Base-by-base conservation (phyloP, 345 rosid species). In the Reutealis trisperma region DNA sequence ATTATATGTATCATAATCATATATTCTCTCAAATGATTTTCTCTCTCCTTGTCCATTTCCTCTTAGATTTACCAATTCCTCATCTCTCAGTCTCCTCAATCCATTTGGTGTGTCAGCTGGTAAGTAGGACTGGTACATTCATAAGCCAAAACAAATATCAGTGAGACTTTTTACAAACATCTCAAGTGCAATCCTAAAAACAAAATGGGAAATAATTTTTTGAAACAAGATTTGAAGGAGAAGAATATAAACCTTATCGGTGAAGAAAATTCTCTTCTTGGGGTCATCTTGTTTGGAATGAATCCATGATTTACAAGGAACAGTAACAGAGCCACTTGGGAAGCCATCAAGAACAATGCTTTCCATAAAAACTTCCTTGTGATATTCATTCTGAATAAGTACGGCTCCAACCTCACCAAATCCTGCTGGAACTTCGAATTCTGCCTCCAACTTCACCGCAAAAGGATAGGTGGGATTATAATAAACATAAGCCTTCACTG, bases 1-100 rank as follows among this genome's bases (percentile, higher is more conserved):
- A 22, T 82, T 84, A 71, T 84, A 86, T n/a, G 72, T 70, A 65
- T 82, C 87, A 25, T 84, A 86, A 24, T 86, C 87, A 37, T 86
- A 86, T n/a, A 82, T 70, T 59, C 86, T 71, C 14, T 86, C 86
- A 5, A 54, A 58, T 4, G 24, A 27, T 75, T 84, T 68, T 18
- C 85, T 76, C 65, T 82, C 83, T 64, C 86, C 84, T 25, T 72
- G 47, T 30, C 83, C 86, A 49, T 86, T 67, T 37, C 89, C 89
- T 67, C 82, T 75, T 24, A 84, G 21, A 27, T 55, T 15, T 8
- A 1, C 24, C 2, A 82, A 73, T 66, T 86, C 89, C 25, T 80
- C 72, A 14, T 41, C 77, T 47, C 89, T 84, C 11, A 73, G 45
- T 67, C 58, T 73, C 63, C 18, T 78, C 74, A 86, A 55, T 30